Conservation (phyloP, 495 filamentous ascomycete genomes). For the Aspergillus kassunensis region DNA sequence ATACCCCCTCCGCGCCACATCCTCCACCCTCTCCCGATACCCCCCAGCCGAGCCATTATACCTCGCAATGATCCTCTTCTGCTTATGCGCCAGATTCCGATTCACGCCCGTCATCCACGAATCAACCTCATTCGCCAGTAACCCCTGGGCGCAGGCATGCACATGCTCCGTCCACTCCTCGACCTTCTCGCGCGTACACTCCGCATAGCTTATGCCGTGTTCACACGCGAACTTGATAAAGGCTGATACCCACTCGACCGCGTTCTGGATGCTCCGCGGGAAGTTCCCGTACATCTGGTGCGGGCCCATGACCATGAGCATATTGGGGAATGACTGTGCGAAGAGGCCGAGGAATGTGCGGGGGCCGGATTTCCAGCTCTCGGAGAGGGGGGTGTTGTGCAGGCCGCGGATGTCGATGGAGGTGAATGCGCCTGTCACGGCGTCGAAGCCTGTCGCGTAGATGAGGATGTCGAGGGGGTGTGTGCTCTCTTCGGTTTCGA, state of each 20-base stretch:
- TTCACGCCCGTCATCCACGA: slow-evolving; percentile 41
- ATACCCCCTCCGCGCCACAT: slow-evolving; percentile 19
- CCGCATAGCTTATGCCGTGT: slow-evolving; percentile 11
- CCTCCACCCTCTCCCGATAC: slow-evolving; percentile 20
- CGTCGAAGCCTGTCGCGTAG: slow-evolving; percentile 32
- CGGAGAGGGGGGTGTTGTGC: slow-evolving; percentile 14
- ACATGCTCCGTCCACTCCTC: slow-evolving; percentile 27
- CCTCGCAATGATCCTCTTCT: slow-evolving; percentile 31
- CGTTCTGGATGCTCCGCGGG: slow-evolving; percentile 20
- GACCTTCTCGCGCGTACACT: slow-evolving; percentile 13
- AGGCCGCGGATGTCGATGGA: slow-evolving; percentile 27
- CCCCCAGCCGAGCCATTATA: slow-evolving; percentile 26
- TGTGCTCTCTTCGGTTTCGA: slow-evolving; percentile 30
- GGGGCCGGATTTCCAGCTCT: slow-evolving; percentile 24
- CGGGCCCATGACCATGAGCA: slow-evolving; percentile 26
- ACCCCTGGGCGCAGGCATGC: slow-evolving; percentile 25
- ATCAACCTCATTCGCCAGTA: slow-evolving; percentile 34
- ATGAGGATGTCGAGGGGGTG: slow-evolving; percentile 30
- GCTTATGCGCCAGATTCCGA: slow-evolving; percentile 32
- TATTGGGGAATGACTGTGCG: slow-evolving; percentile 21
- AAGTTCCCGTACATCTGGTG: slow-evolving; percentile 40
- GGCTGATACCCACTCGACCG: slow-evolving; percentile 9
- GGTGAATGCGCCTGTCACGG: slow-evolving; percentile 28
- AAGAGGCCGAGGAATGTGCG: slow-evolving; percentile 21
- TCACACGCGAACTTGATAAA: slow-evolving; percentile 18